A percentile compares a stretch with the other conserved stretches of the same genome.
phyloP scores from a whole-genome alignment of 1,139 yeast species.

The Protomyces inouyei region DNA sequence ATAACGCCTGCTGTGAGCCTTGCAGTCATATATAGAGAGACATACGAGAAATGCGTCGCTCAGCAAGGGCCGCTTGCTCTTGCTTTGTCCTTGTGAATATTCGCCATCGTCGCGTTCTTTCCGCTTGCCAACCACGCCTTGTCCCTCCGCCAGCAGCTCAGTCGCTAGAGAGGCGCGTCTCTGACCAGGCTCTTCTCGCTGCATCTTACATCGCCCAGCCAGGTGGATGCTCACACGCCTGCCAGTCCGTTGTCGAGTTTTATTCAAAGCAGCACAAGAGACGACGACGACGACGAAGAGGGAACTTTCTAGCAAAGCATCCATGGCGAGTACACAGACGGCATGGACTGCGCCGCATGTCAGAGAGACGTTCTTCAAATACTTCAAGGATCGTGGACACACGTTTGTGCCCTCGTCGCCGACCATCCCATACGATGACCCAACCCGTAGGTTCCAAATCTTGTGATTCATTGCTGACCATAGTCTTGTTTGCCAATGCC shows the following conservation, averaged over 20 bases:
- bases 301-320: background rate
- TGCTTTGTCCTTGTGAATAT: background rate
- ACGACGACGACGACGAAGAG: background rate
- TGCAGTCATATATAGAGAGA: background rate
- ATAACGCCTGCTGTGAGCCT: background rate
- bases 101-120: background rate
- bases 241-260: background rate
- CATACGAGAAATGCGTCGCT: slow-evolving; percentile 20
- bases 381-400: slow-evolving; percentile 61
- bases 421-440: slow-evolving; percentile 96
- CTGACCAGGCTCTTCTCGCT: background rate
- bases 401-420: slow-evolving; percentile 86
- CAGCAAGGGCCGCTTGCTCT: slow-evolving; percentile 4
- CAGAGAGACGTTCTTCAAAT: slow-evolving; percentile 80
- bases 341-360: slow-evolving; percentile 44
- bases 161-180: no score
- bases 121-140: background rate
- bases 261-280: background rate
- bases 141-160: no score
- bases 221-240: background rate
- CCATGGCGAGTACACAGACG: background rate
- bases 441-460: slow-evolving; percentile 55
- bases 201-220: background rate
- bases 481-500: slow-evolving; percentile 27
- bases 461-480: slow-evolving; percentile 57